Evolutionary conservation across 2,329 filamentous ascomycete species (phyloP).

Genomic region (Xylaria arbuscula): DNA sequence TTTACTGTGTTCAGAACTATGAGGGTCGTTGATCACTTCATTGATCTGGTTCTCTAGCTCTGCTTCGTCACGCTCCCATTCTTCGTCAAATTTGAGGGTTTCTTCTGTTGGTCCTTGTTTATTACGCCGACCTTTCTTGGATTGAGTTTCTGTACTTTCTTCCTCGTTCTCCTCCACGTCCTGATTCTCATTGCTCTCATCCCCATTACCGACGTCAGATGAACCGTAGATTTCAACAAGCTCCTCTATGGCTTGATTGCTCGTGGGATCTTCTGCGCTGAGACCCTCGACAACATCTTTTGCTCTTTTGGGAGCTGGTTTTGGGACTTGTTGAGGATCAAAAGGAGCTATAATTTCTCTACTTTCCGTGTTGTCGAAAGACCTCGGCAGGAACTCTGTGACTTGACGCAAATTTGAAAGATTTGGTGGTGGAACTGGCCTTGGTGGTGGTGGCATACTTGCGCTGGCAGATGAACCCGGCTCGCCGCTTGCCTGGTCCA

Average conservation of each 20-base stretch:
- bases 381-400: conserved; percentile 47
- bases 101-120: conserved; percentile 46
- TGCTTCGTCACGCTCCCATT: conserved; percentile 72
- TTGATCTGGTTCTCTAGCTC: conserved; percentile 77
- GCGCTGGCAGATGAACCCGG: conserved; percentile 39
- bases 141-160: conserved; percentile 43
- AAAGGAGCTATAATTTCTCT: conserved; percentile 47
- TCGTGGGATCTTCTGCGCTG: conserved; percentile 49
- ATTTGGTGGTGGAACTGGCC: conserved; percentile 48
- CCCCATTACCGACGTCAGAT: conserved; percentile 52
- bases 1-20: conserved; percentile 64
- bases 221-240: conserved; percentile 49
- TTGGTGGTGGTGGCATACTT: conserved; percentile 49
- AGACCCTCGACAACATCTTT: conserved; percentile 47
- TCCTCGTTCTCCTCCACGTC: conserved; percentile 54
- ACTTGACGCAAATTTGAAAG: conserved; percentile 48
- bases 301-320: conserved; percentile 42
- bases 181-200: conserved; percentile 44
- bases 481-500: conserved; percentile 41
- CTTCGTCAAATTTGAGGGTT: conserved; percentile 68
- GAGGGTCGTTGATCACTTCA: conserved; percentile 73
- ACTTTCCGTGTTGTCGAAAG: conserved; percentile 46
- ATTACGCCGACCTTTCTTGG: conserved; percentile 33
- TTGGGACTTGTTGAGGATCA: conserved; percentile 45
- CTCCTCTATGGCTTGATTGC: conserved; percentile 58